Conservation (phyloP, 2,329 filamentous ascomycete species). For the Alternaria sp. region DNA sequence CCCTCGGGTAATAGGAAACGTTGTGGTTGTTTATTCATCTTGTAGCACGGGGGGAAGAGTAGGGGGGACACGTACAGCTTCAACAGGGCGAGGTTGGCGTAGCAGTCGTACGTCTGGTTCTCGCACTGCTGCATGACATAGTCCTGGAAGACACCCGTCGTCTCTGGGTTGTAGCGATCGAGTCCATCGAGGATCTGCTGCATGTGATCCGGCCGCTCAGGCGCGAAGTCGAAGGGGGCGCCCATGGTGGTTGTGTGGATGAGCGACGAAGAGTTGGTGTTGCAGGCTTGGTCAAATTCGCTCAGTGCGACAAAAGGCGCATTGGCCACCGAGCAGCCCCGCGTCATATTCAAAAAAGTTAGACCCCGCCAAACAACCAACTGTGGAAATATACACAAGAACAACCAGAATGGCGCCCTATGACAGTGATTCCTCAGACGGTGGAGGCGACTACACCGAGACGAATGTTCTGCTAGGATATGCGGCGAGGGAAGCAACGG, state of each 20-base stretch:
- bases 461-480: conserved; percentile 93
- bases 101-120: conserved; percentile 91
- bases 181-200: conserved; percentile 94
- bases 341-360: conserved; percentile 16
- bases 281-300: conserved; percentile 25
- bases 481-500: conserved; percentile 76
- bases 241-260: conserved; percentile 51
- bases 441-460: conserved; percentile 72
- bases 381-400: neutral
- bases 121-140: conserved; percentile 97
- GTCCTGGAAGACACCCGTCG: conserved; percentile 88
- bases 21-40: conserved; percentile 79
- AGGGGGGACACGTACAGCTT: conserved; percentile 77
- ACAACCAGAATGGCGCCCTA: conserved; percentile 70
- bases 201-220: conserved; percentile 91
- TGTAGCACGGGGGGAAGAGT: conserved; percentile 37
- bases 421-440: conserved; percentile 82
- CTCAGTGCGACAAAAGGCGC: conserved; percentile 23
- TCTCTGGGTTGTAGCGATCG: conserved; percentile 98
- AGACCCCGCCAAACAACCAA: conserved; percentile 10
- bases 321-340: conserved; percentile 13
- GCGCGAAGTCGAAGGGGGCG: conserved; percentile 79
- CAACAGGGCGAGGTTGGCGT: conserved; percentile 92
- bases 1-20: conserved; percentile 99
- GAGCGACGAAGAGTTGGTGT: conserved; percentile 31